phyloP scores from a whole-genome alignment of 352 stramenopile species.

The Phytophthora colocasiae region DNA sequence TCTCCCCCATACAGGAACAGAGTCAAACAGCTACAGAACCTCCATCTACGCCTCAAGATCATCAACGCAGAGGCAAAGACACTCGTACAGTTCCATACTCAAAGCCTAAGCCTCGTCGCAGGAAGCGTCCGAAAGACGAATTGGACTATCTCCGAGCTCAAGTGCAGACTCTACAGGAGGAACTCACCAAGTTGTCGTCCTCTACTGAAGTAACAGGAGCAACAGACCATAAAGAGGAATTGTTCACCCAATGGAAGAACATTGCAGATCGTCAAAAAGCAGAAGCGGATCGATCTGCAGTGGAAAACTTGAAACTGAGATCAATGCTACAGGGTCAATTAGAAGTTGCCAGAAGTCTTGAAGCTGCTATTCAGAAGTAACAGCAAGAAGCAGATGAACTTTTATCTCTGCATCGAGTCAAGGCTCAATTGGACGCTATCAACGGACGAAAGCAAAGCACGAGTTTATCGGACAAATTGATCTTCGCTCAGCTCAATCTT shows the following conservation, averaged over 20 bases:
- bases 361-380: constrained; percentile 35
- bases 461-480: constrained; percentile 28
- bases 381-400: constrained; percentile 26
- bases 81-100: constrained; percentile 9
- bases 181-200: constrained; percentile 30
- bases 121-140: constrained; percentile 44
- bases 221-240: constrained; percentile 22
- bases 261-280: constrained; percentile 32
- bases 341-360: constrained; percentile 30
- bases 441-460: constrained; percentile 3
- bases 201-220: neutral
- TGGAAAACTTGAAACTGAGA: constrained; percentile 39
- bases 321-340: constrained; percentile 42
- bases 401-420: constrained; percentile 16
- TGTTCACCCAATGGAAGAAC: constrained; percentile 32
- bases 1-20: neutral
- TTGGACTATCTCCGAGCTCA: constrained; percentile 39
- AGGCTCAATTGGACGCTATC: constrained; percentile 2
- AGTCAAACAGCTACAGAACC: neutral
- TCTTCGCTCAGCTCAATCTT: constrained; percentile 28
- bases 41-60: neutral
- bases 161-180: constrained; percentile 29
- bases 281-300: constrained; percentile 21
- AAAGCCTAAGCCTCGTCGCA: constrained; percentile 22
- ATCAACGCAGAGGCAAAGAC: constrained; percentile 20